Evolutionary conservation across 2,329 filamentous ascomycete genomes (phyloP).

Genomic region (Cyphellophora attinorum): DNA sequence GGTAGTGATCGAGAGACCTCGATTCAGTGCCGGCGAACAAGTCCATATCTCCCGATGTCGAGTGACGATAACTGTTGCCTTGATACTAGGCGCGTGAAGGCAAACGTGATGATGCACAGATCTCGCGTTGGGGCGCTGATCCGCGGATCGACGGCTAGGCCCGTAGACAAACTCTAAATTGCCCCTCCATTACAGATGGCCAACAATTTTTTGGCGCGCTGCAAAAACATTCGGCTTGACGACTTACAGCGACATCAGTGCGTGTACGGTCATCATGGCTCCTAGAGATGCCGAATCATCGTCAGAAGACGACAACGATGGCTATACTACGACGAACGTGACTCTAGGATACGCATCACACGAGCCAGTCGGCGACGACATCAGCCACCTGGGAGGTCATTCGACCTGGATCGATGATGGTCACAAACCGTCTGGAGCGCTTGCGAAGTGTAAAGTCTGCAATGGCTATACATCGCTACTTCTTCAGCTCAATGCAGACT

Average conservation of each 20-base stretch:
- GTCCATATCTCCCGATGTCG: no score
- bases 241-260: background rate
- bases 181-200: no score
- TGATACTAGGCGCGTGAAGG: no score
- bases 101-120: no score
- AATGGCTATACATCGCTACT: slow-evolving; percentile 73
- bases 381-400: slow-evolving; percentile 78
- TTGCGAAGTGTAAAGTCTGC: slow-evolving; percentile 82
- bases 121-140: no score
- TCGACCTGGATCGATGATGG: slow-evolving; percentile 81
- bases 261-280: slow-evolving; percentile 43
- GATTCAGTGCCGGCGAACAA: no score
- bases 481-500: slow-evolving; percentile 81
- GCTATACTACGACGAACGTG: slow-evolving; percentile 60
- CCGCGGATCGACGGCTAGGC: background rate
- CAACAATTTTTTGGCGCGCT: background rate
- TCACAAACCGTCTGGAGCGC: slow-evolving; percentile 60
- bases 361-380: slow-evolving; percentile 67
- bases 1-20: no score
- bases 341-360: slow-evolving; percentile 81
- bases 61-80: no score
- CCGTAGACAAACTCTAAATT: background rate
- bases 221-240: background rate
- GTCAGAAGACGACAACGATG: slow-evolving; percentile 52
- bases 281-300: slow-evolving; percentile 84